Evolutionary conservation across 2,329 filamentous ascomycete species (phyloP).

Genomic region (Xenoacremonium recifei): DNA sequence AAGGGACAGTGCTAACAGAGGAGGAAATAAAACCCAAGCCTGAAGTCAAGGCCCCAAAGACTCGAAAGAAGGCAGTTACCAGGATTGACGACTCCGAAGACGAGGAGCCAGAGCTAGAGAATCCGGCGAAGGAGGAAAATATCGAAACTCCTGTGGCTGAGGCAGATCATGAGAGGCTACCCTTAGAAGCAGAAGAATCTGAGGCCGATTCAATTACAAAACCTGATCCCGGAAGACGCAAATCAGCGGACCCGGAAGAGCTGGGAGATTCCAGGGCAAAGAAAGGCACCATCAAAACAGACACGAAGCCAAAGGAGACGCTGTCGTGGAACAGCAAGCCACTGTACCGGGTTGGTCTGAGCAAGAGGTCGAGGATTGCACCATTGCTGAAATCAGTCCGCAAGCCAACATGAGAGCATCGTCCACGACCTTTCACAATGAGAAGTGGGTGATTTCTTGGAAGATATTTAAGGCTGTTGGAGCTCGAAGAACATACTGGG

Average conservation of each 20-base stretch:
- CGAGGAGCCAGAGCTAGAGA: constrained; percentile 4
- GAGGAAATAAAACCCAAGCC: constrained; percentile 1
- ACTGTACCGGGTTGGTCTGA: constrained; percentile 50
- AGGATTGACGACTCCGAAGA: background rate
- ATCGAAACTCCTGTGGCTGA: constrained; percentile 2
- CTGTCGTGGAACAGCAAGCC: constrained; percentile 34
- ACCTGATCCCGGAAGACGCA: no score
- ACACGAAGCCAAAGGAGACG: constrained; percentile 16
- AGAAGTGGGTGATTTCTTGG: no score
- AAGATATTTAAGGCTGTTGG: no score
- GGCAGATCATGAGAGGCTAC: background rate
- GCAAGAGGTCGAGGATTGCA: constrained; percentile 49
- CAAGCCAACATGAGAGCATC: constrained; percentile 29
- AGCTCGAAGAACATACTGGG: no score
- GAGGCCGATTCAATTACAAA: background rate
- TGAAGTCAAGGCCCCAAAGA: constrained; percentile 1
- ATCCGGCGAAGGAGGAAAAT: constrained; percentile 11
- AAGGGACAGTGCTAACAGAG: background rate
- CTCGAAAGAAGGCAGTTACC: background rate
- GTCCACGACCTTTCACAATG: no score
- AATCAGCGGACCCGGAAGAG: no score
- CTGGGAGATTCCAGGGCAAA: background rate
- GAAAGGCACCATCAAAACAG: constrained; percentile 1
- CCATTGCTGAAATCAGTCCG: constrained; percentile 50
- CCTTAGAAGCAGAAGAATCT: background rate